These are phyloP conservation scores for Clonostachys rhizophaga DNA, from an alignment of 2,329 filamentous ascomycete species.

Conservation along the genomic window DNA sequence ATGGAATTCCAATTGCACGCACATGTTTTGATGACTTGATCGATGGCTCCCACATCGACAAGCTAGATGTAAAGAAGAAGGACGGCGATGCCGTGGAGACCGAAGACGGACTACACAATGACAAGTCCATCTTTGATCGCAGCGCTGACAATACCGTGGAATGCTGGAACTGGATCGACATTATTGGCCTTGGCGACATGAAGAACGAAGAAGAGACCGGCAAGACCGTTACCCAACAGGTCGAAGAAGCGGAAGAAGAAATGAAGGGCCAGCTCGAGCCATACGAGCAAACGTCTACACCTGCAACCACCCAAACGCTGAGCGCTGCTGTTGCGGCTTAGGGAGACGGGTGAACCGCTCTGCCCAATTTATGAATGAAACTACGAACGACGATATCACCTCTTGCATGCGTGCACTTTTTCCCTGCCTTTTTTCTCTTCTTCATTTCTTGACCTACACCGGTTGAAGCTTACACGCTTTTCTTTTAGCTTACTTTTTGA, in stretches of 20 bases:
- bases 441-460: no score
- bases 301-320: background rate
- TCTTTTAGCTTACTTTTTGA: no score
- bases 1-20: slow-evolving; percentile 40
- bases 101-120: slow-evolving; percentile 35
- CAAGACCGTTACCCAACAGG: slow-evolving; percentile 20
- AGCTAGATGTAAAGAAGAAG: slow-evolving; percentile 18
- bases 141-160: slow-evolving; percentile 30
- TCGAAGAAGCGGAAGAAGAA: slow-evolving; percentile 24
- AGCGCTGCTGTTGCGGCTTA: slow-evolving; percentile 1
- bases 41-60: slow-evolving; percentile 35
- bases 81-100: slow-evolving; percentile 4
- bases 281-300: slow-evolving; percentile 1
- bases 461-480: no score
- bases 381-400: no score
- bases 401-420: no score
- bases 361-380: no score
- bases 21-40: slow-evolving; percentile 45
- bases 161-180: slow-evolving; percentile 48
- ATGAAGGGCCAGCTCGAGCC: slow-evolving; percentile 27
- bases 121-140: slow-evolving; percentile 45
- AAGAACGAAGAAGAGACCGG: slow-evolving; percentile 15
- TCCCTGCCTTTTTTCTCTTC: no score
- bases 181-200: slow-evolving; percentile 39
- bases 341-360: no score